Base-by-base conservation (phyloP, 805 yeast genomes). In the Priceomyces castillae region DNA sequence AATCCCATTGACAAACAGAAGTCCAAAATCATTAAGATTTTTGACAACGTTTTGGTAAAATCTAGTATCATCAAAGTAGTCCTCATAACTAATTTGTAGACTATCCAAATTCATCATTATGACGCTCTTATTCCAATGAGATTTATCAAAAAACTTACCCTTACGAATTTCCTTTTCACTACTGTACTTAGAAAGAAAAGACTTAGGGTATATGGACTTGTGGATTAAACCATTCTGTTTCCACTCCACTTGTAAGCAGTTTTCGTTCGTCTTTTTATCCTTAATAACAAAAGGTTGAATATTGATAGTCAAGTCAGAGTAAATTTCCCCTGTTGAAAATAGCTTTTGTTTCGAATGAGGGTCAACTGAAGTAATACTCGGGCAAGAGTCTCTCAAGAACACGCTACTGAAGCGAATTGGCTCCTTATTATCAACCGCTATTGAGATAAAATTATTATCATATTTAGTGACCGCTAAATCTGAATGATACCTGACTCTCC, bases 351-450 rank as follows among this genome's bases (percentile, higher is more conserved):
- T 73, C 0, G 86, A 74, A 19, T 61, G 55, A 2, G 69, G 64
- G 49, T 86, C 86, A 4, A 82, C 69, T 0, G 86, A 78, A 9
- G 52, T 46, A 0, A 64, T 49, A 11, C 77, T 63, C 3, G 59
- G 55, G 37, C 88, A 81, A 0, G 88, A 72, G 53, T 86, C 95
- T 54, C 92, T 71, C 15, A 86, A 65, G 51, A 86, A 84, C 1
- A 76, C 61, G 40, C 76, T 78, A 51, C 67, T 74, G 58, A 67
- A 77, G 22, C 67, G 59, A 22, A 73, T 66, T 9, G 59, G 49
- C 17, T 52, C 47, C 6, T 50, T 47, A 16, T 50, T 43, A 23
- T 49, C 51, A 22, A 66, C 44, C 3, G 36, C 37, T 1, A 68
- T 54, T 1, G 65, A 52, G 25, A 64, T 57, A 19, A 46, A 55